A percentile compares a stretch with the other conserved stretches of the same genome.
Evolutionary conservation across 176 grass and related monocot species (phyloP).

Genomic region (Carex parvula): DNA sequence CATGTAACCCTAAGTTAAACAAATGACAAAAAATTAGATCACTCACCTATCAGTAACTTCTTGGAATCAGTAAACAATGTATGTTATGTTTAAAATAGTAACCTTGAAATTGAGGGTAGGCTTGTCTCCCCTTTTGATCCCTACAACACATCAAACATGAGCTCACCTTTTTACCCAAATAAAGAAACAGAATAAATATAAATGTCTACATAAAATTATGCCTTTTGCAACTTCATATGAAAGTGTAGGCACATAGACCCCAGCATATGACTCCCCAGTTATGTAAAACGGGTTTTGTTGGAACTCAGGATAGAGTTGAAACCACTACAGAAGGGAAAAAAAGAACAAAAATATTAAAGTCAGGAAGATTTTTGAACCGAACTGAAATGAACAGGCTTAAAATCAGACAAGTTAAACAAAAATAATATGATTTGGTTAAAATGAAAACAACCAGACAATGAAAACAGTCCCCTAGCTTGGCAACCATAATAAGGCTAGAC

Average conservation of each 20-base stretch:
- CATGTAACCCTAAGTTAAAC: conserved; percentile 71
- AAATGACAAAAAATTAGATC: conserved; percentile 8
- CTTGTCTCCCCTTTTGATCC: conserved; percentile 50
- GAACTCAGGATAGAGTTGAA: conserved; percentile 81
- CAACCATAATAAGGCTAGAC: background rate
- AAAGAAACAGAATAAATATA: conserved; percentile 13
- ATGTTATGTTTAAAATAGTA: background rate
- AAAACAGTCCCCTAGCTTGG: background rate
- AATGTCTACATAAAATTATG: conserved; percentile 1
- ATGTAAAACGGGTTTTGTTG: conserved; percentile 76
- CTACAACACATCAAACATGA: conserved; percentile 35
- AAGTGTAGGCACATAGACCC: conserved; percentile 95
- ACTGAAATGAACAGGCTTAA: background rate
- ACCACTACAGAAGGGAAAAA: conserved; percentile 53
- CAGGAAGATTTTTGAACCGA: conserved; percentile 6
- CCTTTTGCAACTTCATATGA: conserved; percentile 83
- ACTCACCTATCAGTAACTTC: background rate
- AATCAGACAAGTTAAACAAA: background rate
- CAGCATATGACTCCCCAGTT: conserved; percentile 86
- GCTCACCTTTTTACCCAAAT: background rate
- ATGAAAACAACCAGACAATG: background rate
- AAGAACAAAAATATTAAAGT: background rate
- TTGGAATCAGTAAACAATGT: background rate
- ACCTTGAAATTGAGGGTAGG: conserved; percentile 90
- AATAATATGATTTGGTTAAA: background rate